Percentiles rank a stretch among this genome's conserved stretches.
phyloP scores from a whole-genome alignment of 2,329 filamentous ascomycete species.

The Penicillium polonicum region DNA sequence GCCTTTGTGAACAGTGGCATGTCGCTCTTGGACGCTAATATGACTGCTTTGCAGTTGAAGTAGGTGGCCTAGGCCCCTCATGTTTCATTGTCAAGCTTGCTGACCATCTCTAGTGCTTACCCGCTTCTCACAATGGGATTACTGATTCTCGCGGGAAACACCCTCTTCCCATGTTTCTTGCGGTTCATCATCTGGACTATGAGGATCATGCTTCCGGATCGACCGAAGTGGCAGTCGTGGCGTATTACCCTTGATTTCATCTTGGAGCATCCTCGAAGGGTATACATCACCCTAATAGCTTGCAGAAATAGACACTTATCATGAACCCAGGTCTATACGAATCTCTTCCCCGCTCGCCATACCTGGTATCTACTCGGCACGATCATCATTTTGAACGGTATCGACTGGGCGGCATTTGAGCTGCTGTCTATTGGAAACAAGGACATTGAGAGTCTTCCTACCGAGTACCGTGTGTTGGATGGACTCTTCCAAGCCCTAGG shows the following conservation, averaged over 20 bases:
- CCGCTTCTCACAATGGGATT: slow-evolving; percentile 52
- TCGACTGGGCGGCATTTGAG: slow-evolving; percentile 66
- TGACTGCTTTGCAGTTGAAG: slow-evolving; percentile 47
- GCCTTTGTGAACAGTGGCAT: slow-evolving; percentile 58
- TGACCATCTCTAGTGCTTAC: slow-evolving; percentile 33
- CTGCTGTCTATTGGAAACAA: slow-evolving; percentile 64
- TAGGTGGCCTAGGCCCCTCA: slow-evolving; percentile 6
- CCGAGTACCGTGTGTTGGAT: slow-evolving; percentile 58
- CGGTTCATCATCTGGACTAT: slow-evolving; percentile 59
- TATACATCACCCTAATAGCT: background rate
- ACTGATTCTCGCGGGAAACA: slow-evolving; percentile 64
- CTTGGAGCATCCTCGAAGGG: slow-evolving; percentile 35
- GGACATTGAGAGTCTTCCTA: slow-evolving; percentile 53
- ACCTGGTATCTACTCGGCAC: slow-evolving; percentile 67
- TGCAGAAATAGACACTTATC: slow-evolving; percentile 7
- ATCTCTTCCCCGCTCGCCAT: slow-evolving; percentile 60
- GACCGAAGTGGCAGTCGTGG: slow-evolving; percentile 31
- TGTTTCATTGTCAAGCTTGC: background rate
- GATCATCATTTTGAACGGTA: slow-evolving; percentile 59
- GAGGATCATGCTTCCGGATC: slow-evolving; percentile 30
- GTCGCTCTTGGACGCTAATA: slow-evolving; percentile 54
- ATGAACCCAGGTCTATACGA: slow-evolving; percentile 32
- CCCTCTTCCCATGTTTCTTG: slow-evolving; percentile 64
- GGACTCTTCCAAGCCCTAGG: slow-evolving; percentile 64
- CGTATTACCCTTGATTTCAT: slow-evolving; percentile 36